phyloP scores from a whole-genome alignment of 1,139 yeast species.

The Blastobotrys petasosporus region DNA sequence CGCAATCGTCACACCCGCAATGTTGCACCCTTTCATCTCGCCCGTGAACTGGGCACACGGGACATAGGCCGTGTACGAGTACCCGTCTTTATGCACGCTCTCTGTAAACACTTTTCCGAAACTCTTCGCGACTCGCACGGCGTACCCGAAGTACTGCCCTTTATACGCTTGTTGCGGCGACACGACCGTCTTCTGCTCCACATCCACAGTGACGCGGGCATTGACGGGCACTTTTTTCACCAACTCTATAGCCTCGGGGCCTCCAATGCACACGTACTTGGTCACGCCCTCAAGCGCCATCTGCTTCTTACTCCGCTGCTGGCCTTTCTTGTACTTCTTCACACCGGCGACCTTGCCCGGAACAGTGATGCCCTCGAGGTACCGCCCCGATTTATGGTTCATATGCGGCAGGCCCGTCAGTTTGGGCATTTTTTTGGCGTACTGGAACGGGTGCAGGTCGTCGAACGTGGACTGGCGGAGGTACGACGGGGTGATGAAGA shows the following conservation, averaged over 20 bases:
- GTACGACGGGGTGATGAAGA: constrained; percentile 82
- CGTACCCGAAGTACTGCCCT: constrained; percentile 56
- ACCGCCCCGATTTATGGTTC: constrained; percentile 37
- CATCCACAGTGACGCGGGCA: constrained; percentile 76
- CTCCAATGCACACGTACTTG: constrained; percentile 71
- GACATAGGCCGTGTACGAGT: constrained; percentile 58
- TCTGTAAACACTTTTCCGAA: constrained; percentile 69
- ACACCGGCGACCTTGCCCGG: constrained; percentile 46
- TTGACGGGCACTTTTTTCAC: constrained; percentile 65
- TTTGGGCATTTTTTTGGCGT: constrained; percentile 67
- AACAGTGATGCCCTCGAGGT: constrained; percentile 68
- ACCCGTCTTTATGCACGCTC: constrained; percentile 61
- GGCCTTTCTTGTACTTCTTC: constrained; percentile 31
- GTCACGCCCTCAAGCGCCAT: constrained; percentile 39
- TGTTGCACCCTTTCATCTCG: constrained; percentile 1
- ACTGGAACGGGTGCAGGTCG: constrained; percentile 45
- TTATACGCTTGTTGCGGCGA: constrained; percentile 72
- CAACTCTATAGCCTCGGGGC: constrained; percentile 50
- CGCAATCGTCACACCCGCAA: background rate
- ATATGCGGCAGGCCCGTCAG: constrained; percentile 70
- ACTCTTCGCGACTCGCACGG: constrained; percentile 57
- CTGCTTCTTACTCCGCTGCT: constrained; percentile 29
- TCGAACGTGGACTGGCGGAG: constrained; percentile 60
- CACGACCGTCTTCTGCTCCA: constrained; percentile 55
- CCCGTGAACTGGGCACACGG: constrained; percentile 51